Base-by-base conservation (phyloP, 1,139 yeast species). In the Hanseniaspora gamundiae region DNA sequence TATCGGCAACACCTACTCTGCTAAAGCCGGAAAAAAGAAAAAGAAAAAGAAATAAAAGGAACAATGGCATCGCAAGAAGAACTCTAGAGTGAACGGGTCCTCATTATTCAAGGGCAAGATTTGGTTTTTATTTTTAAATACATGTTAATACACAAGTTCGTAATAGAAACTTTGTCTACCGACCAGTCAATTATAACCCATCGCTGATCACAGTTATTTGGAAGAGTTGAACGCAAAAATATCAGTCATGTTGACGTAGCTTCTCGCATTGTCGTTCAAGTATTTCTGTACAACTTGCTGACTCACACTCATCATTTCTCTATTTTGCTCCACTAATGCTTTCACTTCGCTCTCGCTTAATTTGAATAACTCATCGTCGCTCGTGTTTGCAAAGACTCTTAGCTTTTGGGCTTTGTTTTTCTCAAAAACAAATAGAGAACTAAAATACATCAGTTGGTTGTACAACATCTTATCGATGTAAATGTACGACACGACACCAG, bases 161-260 rank as follows among this genome's bases (percentile, higher is more conserved):
- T n/a, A n/a, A n/a, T n/a, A n/a, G n/a, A n/a, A n/a, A n/a, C n/a
- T n/a, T n/a, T n/a, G n/a, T n/a, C n/a, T n/a, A n/a, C n/a, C n/a
- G n/a, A n/a, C n/a, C n/a, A n/a, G n/a, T n/a, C n/a, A n/a, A n/a
- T n/a, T n/a, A n/a, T n/a, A n/a, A n/a, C n/a, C n/a, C n/a, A n/a
- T n/a, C n/a, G n/a, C n/a, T n/a, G n/a, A n/a, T n/a, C n/a, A 33
- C 28, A 22, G 4, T 36, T 36, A 36, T 3, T 14, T 11, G 22
- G 17, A 24, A 21, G 29, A 21, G 22, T n/a, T 22, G n/a, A 21
- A 36, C 4, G 29, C 36, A 41, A 44, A 44, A 21, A 44, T 44
- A n/a, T 76, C 69, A 8, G 80, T 80, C 86, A 91, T 80, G 57
- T 86, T 86, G 39, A 91, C 96, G 61, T 80, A 88, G 44, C 96